Evolutionary conservation across 441 rosid genomes (phyloP).

Genomic region (Adansonia rubrostipa): DNA sequence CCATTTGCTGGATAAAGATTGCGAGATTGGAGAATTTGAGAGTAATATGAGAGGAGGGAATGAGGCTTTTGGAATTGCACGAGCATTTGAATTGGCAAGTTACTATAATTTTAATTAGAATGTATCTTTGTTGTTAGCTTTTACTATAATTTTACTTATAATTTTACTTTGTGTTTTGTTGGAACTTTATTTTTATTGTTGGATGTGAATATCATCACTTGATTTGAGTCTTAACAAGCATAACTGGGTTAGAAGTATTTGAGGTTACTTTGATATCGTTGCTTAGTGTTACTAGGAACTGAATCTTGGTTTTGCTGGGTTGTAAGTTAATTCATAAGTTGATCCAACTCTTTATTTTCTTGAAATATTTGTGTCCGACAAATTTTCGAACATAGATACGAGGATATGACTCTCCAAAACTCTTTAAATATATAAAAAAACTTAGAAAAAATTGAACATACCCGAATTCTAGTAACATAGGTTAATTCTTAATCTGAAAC

Average conservation of each 20-base stretch:
- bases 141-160: too few species aligned
- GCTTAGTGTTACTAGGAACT: not conserved
- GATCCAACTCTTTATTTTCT: too few species aligned
- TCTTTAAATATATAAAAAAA: too few species aligned
- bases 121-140: too few species aligned
- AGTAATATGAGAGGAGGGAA: constrained; percentile 43
- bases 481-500: not conserved
- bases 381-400: too few species aligned
- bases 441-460: too few species aligned
- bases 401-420: too few species aligned
- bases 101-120: not conserved
- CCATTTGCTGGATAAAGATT: constrained; percentile 37
- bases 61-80: constrained; percentile 31
- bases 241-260: not conserved
- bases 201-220: not conserved
- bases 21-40: constrained; percentile 39
- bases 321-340: not conserved
- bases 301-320: not conserved
- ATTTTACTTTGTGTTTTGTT: not conserved
- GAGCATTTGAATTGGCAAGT: constrained; percentile 46
- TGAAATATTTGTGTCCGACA: too few species aligned
- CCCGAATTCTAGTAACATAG: too few species aligned
- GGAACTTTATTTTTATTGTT: not conserved
- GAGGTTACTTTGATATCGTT: not conserved
- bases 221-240: not conserved